Percentiles rank a stretch among this genome's conserved stretches.
Conservation (phyloP, 1,284 basidiomycete species). For the Naganishia cerealis region DNA sequence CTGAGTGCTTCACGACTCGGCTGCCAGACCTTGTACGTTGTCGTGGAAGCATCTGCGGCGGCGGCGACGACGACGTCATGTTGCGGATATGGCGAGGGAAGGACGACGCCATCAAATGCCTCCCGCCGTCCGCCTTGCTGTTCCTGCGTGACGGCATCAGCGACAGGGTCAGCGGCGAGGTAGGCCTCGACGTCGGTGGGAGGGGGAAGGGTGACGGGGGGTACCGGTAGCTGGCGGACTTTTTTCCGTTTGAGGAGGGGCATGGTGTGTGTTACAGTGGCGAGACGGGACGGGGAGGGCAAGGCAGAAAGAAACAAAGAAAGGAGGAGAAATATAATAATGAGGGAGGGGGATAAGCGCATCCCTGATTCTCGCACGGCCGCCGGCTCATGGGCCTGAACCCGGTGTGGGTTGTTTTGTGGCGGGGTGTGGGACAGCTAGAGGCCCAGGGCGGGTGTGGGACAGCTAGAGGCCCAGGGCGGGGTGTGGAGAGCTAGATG, state of each 20-base stretch:
- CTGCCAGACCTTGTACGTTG: constrained; percentile 6
- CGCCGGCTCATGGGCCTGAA: background rate
- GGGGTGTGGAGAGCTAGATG: too few species aligned
- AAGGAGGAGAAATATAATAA: background rate
- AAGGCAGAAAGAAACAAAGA: background rate
- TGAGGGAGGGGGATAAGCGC: background rate
- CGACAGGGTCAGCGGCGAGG: background rate
- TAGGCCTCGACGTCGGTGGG: background rate
- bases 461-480: too few species aligned
- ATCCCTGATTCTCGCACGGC: background rate
- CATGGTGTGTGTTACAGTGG: constrained; percentile 1
- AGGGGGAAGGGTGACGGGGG: constrained; percentile 4
- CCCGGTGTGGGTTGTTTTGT: too few species aligned
- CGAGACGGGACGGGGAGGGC: background rate
- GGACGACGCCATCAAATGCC: constrained; percentile 13
- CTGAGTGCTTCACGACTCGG: background rate
- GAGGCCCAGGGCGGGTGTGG: too few species aligned
- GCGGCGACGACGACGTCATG: too few species aligned
- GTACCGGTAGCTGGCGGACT: constrained; percentile 19
- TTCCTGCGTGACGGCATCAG: background rate
- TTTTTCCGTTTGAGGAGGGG: constrained; percentile 31
- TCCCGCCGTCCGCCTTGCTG: background rate
- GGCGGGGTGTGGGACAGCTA: too few species aligned
- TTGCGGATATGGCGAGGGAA: background rate
- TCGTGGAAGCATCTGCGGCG: too few species aligned